phyloP scores from a whole-genome alignment of 495 filamentous ascomycete species.

The Aspergillus leporis region DNA sequence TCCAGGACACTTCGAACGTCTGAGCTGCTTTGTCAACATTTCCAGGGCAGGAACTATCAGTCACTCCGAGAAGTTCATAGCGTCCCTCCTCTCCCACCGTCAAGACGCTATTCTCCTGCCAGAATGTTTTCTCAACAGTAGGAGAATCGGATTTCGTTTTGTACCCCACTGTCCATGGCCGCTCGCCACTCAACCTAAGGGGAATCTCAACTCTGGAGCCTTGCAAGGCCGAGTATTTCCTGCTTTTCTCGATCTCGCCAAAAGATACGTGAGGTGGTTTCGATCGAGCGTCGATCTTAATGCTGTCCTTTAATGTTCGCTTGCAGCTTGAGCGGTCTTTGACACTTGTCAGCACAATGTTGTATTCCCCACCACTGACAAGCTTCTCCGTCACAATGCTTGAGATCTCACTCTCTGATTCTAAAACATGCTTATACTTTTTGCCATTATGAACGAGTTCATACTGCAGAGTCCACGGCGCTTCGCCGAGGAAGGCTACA shows the following conservation, averaged over 20 bases:
- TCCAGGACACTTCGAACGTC: constrained; percentile 79
- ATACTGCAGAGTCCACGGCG: constrained; percentile 88
- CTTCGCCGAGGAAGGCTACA: constrained; percentile 74
- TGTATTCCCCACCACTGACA: constrained; percentile 81
- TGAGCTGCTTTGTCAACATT: constrained; percentile 69
- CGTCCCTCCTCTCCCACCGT: constrained; percentile 63
- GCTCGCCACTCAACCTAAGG: constrained; percentile 76
- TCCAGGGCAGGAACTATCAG: constrained; percentile 78
- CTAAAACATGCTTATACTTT: constrained; percentile 64
- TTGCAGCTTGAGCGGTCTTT: constrained; percentile 87
- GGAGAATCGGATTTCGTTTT: constrained; percentile 52
- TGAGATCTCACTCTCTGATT: constrained; percentile 57
- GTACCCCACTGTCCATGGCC: constrained; percentile 79
- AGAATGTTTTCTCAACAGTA: constrained; percentile 51
- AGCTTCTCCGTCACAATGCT: constrained; percentile 74
- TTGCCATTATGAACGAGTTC: constrained; percentile 91
- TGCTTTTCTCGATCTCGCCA: constrained; percentile 76
- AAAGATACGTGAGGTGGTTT: constrained; percentile 85
- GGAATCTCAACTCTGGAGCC: constrained; percentile 71
- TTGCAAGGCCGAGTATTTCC: constrained; percentile 72
- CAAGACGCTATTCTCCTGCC: constrained; percentile 69
- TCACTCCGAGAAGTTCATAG: constrained; percentile 76
- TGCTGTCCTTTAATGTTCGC: constrained; percentile 74
- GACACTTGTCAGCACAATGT: constrained; percentile 75
- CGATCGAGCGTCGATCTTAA: constrained; percentile 79